phyloP scores from a whole-genome alignment of 2,329 filamentous ascomycete species.

The Tolypocladium capitatum region DNA sequence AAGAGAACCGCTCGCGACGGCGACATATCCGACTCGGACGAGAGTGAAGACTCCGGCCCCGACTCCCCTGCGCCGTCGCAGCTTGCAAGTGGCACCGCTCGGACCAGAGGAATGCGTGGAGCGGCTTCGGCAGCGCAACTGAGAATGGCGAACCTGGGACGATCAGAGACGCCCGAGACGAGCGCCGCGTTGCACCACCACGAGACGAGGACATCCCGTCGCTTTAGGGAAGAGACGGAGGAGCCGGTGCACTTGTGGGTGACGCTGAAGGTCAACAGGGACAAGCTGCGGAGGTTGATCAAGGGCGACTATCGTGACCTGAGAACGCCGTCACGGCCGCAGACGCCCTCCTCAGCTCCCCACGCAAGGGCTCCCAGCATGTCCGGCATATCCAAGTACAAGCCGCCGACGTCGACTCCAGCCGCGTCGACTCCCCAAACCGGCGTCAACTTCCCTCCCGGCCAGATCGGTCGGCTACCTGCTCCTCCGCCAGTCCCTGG shows the following conservation, averaged over 20 bases:
- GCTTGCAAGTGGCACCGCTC: constrained; percentile 60
- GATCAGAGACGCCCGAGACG: constrained; percentile 82
- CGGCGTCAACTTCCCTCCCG: constrained; percentile 28
- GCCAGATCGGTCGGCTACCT: constrained; percentile 53
- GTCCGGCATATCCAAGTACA: constrained; percentile 16
- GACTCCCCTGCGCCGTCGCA: constrained; percentile 75
- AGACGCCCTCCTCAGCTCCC: constrained; percentile 17
- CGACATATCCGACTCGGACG: constrained; percentile 75
- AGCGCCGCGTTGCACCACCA: constrained; percentile 46
- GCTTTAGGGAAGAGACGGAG: constrained; percentile 65
- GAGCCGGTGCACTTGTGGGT: constrained; percentile 59
- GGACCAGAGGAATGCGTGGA: constrained; percentile 78
- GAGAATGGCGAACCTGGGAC: constrained; percentile 67
- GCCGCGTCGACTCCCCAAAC: constrained; percentile 20
- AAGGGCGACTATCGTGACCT: constrained; percentile 36
- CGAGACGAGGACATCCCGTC: constrained; percentile 57
- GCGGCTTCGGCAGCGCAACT: constrained; percentile 78
- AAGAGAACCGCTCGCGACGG: constrained; percentile 46
- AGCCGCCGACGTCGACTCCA: constrained; percentile 25
- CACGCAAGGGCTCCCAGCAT: constrained; percentile 18
- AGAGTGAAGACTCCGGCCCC: constrained; percentile 75
- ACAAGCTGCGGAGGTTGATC: constrained; percentile 56
- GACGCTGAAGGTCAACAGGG: constrained; percentile 58
- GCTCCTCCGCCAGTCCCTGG: constrained; percentile 49
- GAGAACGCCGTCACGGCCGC: constrained; percentile 20